Evolutionary conservation across 768 basidiomycete genomes (phyloP).

Genomic region (Epithele typhae): DNA sequence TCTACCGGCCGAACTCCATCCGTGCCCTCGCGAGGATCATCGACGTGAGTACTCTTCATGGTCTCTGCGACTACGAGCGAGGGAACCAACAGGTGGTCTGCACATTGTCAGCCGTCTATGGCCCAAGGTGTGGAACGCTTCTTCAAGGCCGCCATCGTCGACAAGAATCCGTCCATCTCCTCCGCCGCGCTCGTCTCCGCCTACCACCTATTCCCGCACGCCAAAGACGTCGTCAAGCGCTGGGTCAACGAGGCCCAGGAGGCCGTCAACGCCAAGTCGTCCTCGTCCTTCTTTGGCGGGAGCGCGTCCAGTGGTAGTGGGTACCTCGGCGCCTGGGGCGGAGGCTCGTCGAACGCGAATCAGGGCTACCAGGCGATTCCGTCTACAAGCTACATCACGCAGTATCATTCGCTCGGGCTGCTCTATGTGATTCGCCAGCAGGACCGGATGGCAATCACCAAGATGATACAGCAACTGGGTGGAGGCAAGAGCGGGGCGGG

Average conservation of each 20-base stretch:
- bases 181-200: conserved; percentile 96
- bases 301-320: conserved; percentile 36
- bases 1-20: conserved; percentile 97
- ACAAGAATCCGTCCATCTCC: conserved; percentile 91
- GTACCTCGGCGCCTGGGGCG: conserved; percentile 77
- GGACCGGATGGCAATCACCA: conserved; percentile 98
- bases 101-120: conserved; percentile 82
- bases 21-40: conserved; percentile 95
- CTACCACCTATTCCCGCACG: conserved; percentile 91
- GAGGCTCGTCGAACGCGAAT: conserved; percentile 43
- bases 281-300: conserved; percentile 61
- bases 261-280: conserved; percentile 85
- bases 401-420: conserved; percentile 94
- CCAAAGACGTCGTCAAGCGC: conserved; percentile 94
- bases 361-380: conserved; percentile 73
- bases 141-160: conserved; percentile 99
- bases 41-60: conserved; percentile 62
- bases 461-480: conserved; percentile 98
- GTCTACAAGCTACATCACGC: conserved; percentile 89
- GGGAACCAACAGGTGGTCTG: neutral
- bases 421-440: conserved; percentile 94
- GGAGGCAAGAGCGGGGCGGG: conserved; percentile 83
- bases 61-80: neutral
- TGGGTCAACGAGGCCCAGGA: conserved; percentile 99
- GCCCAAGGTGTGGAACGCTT: conserved; percentile 97